Percentiles rank a stretch among this genome's conserved stretches.
These are phyloP conservation scores for Xylaria hypoxylon DNA, from an alignment of 2,329 filamentous ascomycete genomes.

Conservation along the genomic window DNA sequence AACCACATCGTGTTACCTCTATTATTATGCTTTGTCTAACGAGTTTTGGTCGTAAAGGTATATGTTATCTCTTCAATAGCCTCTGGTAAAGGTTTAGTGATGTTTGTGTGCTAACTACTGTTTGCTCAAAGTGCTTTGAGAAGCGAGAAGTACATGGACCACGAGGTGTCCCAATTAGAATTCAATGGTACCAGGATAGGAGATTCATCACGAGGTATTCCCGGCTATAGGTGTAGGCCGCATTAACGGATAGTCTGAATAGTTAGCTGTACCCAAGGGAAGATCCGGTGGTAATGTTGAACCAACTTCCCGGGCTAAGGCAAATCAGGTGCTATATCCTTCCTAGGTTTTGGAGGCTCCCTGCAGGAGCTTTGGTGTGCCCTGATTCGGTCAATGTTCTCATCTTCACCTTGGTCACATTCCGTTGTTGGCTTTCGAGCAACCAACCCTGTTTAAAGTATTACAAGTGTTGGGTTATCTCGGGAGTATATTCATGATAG, in stretches of 20 bases:
- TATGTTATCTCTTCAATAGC: neutral
- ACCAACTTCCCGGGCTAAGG: neutral
- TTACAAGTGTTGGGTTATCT: constrained; percentile 1
- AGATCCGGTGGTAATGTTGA: neutral
- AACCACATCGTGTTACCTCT: neutral
- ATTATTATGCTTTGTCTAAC: neutral
- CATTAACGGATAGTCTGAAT: constrained; percentile 2
- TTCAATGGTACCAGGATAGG: neutral
- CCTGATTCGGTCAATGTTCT: neutral
- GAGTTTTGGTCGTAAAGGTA: neutral
- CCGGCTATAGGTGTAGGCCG: neutral
- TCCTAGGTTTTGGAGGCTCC: neutral
- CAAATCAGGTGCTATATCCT: neutral
- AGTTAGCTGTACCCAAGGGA: neutral
- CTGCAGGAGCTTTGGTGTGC: neutral
- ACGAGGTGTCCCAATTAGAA: neutral
- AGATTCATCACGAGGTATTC: constrained; percentile 1
- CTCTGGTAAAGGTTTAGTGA: neutral
- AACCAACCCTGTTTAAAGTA: neutral
- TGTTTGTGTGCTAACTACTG: too few species aligned
- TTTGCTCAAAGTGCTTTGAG: neutral
- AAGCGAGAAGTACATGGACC: neutral
- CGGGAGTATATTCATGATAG: neutral
- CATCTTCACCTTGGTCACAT: neutral
- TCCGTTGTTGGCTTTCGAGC: neutral